Base-by-base conservation (phyloP, 257 asterid species). In the Nicotiana tabacum region DNA sequence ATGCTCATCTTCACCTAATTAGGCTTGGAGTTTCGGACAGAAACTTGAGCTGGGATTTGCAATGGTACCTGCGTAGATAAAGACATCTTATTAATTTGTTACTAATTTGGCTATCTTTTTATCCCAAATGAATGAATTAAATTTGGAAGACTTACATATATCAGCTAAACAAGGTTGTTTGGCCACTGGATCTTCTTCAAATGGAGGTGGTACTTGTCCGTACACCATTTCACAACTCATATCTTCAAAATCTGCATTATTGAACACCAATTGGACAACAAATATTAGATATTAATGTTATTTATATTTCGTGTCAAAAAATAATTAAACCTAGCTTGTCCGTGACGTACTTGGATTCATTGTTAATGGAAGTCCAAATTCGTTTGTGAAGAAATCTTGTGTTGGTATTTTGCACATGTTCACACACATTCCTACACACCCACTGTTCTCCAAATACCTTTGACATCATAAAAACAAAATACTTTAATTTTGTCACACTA, bases 331-430 rank as follows among this genome's bases (percentile, higher is more conserved):
- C 21, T 21, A 21, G 21, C 21, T 21, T 21, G 21, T 21, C 21
- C 21, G 21, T 21, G 21, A 21, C 21, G 16, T 90, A 93, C 99
- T 96, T 77, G 98, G 98, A 21, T 81, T 96, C 98, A 96, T 94
- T 60, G 99, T 96, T 76, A 96, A 87, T 17, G 99, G 98, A 60
- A 96, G 99, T 78, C 99, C 98, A 85, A 93, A 96, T 82, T 96
- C 98, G 24, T 93, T 93, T 86, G 99, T 96, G 92, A 96, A 96
- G 77, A 96, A 96, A 82, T 94, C 98, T 85, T 96, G 99, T 2
- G 99, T 96, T 1, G 99, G 99, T 85, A 94, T 92, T 88, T 96
- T 93, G 89, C 99, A 96, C 98, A 96, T 92, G 85, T 96, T 96
- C 17, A 96, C 90, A 48, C 99, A 96, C 98, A 93, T 90, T 82